Evolutionary conservation across 2,329 filamentous ascomycete genomes (phyloP), one percentile per base, ranked within the genome.

Genomic region (Neofusicoccum kwambonambiense): DNA sequence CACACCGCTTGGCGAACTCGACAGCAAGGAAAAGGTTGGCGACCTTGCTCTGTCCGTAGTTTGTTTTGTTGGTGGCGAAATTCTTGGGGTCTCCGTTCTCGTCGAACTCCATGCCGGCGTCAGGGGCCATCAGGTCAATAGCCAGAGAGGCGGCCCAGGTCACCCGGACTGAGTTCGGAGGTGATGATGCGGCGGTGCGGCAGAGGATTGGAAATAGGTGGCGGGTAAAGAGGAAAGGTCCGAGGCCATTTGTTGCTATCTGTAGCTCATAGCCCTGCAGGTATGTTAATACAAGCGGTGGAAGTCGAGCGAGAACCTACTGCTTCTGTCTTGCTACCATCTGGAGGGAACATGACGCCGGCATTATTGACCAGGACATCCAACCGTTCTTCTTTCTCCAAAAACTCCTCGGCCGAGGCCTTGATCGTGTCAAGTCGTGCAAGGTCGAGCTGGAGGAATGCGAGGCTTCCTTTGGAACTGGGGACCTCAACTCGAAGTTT

Each of bases 361-460:
- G 74, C 74, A 50, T 76, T 76, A 57, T 75, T 76, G 39, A 68
- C 70, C 9, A 84, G 72, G 4, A 83, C 76, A 56, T 83, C 76
- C 1, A 83, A 75, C 2, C 73, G 69, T 9, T 71, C 68, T 65
- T 83, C 80, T 11, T 74, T 72, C 0, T 65, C 57, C 0, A 74
- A 64, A 54, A 83, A 82, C 3, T 64, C 67, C 7, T 75, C 68
- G 0, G 76, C 80, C 1, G 77, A 73, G 0, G 74, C 57, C 61
- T 76, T 78, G 66, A 82, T 78, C 2, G 72, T 78, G 0, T 69
- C 65, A 7, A 84, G 72, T 66, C 83, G 77, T 58, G 76, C 72
- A 2, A 84, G 76, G 44, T 82, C 78, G 8, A 77, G 65, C n/a
- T 70, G 65, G 1, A 76, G 65, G 58, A 71, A 72, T 13, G 68